These are phyloP conservation scores for Ceratocystis ficicola DNA, from an alignment of 2,329 filamentous ascomycete species.

Conservation along the genomic window DNA sequence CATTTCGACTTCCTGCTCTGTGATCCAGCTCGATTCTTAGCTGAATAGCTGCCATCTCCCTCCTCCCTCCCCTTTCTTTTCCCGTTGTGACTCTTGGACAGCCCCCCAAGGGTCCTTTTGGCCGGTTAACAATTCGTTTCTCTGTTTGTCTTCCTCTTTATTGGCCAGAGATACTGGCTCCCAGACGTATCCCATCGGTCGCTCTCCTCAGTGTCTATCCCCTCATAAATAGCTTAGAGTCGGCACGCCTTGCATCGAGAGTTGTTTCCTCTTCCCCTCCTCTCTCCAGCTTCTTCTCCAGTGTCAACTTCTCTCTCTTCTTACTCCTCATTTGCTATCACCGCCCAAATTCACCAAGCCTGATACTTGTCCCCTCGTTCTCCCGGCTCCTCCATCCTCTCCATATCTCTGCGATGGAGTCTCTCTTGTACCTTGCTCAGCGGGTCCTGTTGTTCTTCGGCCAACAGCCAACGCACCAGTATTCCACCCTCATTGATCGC, in stretches of 20 bases:
- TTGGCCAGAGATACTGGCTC: background rate
- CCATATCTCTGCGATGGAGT: background rate
- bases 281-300: background rate
- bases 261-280: background rate
- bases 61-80: background rate
- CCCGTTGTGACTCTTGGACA: background rate
- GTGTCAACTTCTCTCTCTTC: background rate
- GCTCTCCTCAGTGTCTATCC: background rate
- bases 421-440: background rate
- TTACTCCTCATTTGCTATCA: background rate
- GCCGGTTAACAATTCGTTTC: background rate
- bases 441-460: background rate
- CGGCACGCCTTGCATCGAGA: background rate
- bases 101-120: background rate
- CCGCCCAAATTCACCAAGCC: background rate
- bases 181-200: background rate
- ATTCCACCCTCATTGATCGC: constrained; percentile 1
- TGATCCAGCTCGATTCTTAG: background rate
- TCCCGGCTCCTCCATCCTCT: background rate
- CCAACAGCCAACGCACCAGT: background rate
- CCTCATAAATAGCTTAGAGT: background rate
- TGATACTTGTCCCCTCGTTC: background rate
- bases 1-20: background rate
- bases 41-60: background rate
- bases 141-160: background rate